Conservation (phyloP, 306 rosid species). For the Nissolia schottii region DNA sequence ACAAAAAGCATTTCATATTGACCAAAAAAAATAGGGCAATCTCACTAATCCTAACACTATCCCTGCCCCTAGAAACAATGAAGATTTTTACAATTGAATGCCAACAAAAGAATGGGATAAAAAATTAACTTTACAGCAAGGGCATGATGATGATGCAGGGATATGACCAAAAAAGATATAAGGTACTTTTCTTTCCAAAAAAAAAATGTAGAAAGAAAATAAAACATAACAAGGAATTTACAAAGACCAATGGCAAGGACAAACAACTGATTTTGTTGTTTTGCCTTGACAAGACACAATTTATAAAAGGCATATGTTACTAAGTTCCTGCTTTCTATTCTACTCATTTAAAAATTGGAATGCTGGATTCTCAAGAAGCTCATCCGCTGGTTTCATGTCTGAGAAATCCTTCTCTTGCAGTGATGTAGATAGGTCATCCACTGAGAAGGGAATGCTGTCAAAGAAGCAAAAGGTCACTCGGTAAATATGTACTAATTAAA, state of each 20-base stretch:
- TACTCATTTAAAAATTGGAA: slow-evolving; percentile 70
- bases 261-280: slow-evolving; percentile 25
- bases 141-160: slow-evolving; percentile 32
- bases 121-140: slow-evolving; percentile 34
- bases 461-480: slow-evolving; percentile 4
- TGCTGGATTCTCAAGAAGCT: slow-evolving; percentile 62
- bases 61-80: slow-evolving; percentile 26
- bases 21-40: slow-evolving; percentile 5
- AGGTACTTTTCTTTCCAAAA: background rate
- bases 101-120: slow-evolving; percentile 52
- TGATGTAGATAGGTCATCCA: slow-evolving; percentile 72
- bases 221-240: slow-evolving; percentile 26
- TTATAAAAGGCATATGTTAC: background rate
- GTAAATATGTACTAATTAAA: background rate
- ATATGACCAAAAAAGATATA: background rate
- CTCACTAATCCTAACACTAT: slow-evolving; percentile 26
- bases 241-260: slow-evolving; percentile 40
- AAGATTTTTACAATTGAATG: slow-evolving; percentile 35
- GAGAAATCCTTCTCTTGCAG: slow-evolving; percentile 70
- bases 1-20: background rate
- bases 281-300: slow-evolving; percentile 11
- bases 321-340: slow-evolving; percentile 37
- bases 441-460: slow-evolving; percentile 88
- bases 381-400: slow-evolving; percentile 63
- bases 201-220: background rate